These are phyloP conservation scores for Rutstroemia sp. DNA, from an alignment of 2,329 filamentous ascomycete species.

Conservation along the genomic window DNA sequence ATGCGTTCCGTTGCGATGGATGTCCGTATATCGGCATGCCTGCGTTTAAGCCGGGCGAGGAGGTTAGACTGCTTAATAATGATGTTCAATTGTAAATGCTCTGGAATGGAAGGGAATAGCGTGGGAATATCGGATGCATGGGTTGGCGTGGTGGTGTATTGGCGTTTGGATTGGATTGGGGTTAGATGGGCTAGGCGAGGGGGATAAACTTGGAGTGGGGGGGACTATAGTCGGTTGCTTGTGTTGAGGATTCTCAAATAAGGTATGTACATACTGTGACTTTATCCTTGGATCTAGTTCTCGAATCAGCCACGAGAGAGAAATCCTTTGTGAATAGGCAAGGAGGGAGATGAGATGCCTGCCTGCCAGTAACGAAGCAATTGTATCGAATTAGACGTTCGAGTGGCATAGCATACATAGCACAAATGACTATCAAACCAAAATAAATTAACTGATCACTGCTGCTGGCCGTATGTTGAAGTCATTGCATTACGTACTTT, in stretches of 20 bases:
- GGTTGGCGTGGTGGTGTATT: background rate
- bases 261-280: no score
- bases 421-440: background rate
- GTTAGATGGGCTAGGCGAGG: no score
- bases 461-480: background rate
- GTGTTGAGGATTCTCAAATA: no score
- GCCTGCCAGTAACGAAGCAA: no score
- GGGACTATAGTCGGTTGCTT: no score
- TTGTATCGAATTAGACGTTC: no score
- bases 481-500: background rate
- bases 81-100: conserved; percentile 64
- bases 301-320: no score
- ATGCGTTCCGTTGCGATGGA: conserved; percentile 70
- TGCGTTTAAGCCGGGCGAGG: conserved; percentile 94
- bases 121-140: background rate
- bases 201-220: no score
- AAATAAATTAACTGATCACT: background rate
- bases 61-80: conserved; percentile 81
- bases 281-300: no score
- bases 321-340: no score
- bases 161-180: background rate
- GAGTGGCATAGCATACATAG: background rate
- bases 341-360: no score
- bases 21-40: conserved; percentile 88
- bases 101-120: background rate